phyloP scores from a whole-genome alignment of 306 rosid species.

The Glycyrrhiza uralensis region DNA sequence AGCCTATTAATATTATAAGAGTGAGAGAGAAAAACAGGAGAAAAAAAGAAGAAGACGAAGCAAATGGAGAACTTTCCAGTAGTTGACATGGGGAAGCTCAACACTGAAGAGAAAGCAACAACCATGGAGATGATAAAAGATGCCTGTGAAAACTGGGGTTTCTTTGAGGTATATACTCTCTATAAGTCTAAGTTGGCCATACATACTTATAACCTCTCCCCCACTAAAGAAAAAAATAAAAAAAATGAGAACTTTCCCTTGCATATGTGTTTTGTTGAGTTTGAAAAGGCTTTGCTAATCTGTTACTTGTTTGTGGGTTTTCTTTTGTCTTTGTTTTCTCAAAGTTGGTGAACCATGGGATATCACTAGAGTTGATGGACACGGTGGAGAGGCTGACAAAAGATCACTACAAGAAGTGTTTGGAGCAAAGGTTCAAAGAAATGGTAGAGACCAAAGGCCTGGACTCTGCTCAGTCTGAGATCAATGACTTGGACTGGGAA shows the following conservation, averaged over 20 bases:
- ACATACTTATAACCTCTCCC: too few relatives aligned
- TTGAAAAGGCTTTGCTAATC: not conserved
- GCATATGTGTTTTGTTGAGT: not conserved
- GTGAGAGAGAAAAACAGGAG: conserved; percentile 7
- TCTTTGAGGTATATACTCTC: conserved; percentile 76
- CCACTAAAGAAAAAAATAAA: too few relatives aligned
- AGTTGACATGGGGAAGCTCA: conserved; percentile 64
- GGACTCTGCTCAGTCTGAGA: conserved; percentile 48
- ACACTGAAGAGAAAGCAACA: conserved; percentile 45
- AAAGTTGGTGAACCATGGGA: conserved; percentile 81
- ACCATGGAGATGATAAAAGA: conserved; percentile 59
- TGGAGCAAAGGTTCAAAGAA: conserved; percentile 75
- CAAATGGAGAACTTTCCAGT: conserved; percentile 57
- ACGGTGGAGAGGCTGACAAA: conserved; percentile 65
- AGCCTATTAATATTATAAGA: not conserved
- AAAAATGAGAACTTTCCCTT: not conserved
- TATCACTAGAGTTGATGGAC: conserved; percentile 68
- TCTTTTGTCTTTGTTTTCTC: not conserved
- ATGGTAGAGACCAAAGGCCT: conserved; percentile 64
- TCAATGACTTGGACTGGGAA: conserved; percentile 79
- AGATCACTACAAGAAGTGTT: conserved; percentile 67
- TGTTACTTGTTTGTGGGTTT: not conserved
- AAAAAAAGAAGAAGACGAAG: too few relatives aligned
- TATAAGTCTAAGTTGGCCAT: not conserved
- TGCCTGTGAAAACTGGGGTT: conserved; percentile 87